Evolutionary conservation across 768 basidiomycete species (phyloP), one percentile per base, ranked within the genome.

Genomic region (Rhizopogon roseolus): DNA sequence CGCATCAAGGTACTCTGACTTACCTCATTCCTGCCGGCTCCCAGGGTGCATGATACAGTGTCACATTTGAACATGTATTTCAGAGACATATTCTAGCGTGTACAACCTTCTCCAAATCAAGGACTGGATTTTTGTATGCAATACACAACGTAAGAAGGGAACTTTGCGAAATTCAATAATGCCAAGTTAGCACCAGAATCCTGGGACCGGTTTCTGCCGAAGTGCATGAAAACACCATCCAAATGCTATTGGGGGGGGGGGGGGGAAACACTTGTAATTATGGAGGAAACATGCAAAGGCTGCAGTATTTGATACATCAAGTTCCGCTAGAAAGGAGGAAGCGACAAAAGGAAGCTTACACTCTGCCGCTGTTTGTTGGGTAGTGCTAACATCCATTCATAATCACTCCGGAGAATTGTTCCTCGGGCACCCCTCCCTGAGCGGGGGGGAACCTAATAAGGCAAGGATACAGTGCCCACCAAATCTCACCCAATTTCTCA

Each of bases 151-250:
- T n/a, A n/a, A 86, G 93, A 51, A 88, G 96, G 43, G 97, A 99
- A 72, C 80, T 99, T 22, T 6, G 93, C 96, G 22, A 98, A 98
- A 74, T 22, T 22, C 22, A 22, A 96, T 8, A 97, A 99, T 65
- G 95, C 97, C 5, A 95, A 96, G 65, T 81, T 99, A n/a, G 93
- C 89, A 1, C 85, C 77, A 10, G 94, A 98, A 64, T 88, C 87
- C 25, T 99, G 97, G 97, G 96, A 98, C 60, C 83, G 97, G 14
- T 99, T 98, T 78, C 76, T 99, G 13, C 97, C 97, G 16, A 84
- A 93, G 66, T 99, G 98, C 83, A 84, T 94, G 52, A 94, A 90
- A 22, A 22, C 22, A 22, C 22, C 22, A 22, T 22, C 22, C 3
- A 3, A 22, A 22, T 3, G 22, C 22, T 22, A 22, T 22, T 22